phyloP scores from a whole-genome alignment of 192 early-diverging fungal species.

The Phlyctochytrium bullatum region DNA sequence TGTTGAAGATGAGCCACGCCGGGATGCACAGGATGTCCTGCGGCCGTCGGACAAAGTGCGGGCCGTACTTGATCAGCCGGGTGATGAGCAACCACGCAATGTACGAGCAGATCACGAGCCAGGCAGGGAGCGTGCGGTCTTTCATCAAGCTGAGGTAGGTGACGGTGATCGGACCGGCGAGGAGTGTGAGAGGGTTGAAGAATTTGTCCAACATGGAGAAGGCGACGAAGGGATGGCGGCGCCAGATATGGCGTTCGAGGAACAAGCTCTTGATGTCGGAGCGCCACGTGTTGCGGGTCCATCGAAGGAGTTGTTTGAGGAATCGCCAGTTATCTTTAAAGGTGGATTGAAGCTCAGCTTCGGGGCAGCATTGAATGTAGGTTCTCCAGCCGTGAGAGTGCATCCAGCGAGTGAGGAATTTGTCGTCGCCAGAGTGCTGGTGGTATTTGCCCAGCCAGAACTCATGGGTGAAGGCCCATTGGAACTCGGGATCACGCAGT shows the following conservation, averaged over 20 bases:
- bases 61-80: slow-evolving; percentile 61
- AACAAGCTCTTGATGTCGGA: slow-evolving; percentile 66
- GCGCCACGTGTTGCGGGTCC: slow-evolving; percentile 75
- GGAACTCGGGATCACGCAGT: slow-evolving; percentile 68
- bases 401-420: slow-evolving; percentile 74
- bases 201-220: slow-evolving; percentile 77
- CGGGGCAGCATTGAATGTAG: slow-evolving; percentile 62
- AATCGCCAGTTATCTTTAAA: slow-evolving; percentile 78
- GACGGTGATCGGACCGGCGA: slow-evolving; percentile 63
- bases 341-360: slow-evolving; percentile 66
- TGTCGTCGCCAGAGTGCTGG: slow-evolving; percentile 72
- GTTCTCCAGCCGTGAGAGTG: slow-evolving; percentile 68
- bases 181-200: slow-evolving; percentile 69
- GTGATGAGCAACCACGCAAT: slow-evolving; percentile 65
- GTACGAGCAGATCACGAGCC: slow-evolving; percentile 62
- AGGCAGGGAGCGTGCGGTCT: slow-evolving; percentile 46
- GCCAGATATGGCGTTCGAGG: slow-evolving; percentile 62
- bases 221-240: slow-evolving; percentile 65
- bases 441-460: slow-evolving; percentile 72
- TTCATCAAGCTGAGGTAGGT: slow-evolving; percentile 45
- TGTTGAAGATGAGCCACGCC: slow-evolving; percentile 67
- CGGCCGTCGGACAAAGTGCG: slow-evolving; percentile 63
- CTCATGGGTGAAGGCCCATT: slow-evolving; percentile 69
- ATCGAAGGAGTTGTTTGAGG: slow-evolving; percentile 66
- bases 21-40: slow-evolving; percentile 64